Conservation (phyloP, 352 stramenopile species). For the Phytophthora palmivora region DNA sequence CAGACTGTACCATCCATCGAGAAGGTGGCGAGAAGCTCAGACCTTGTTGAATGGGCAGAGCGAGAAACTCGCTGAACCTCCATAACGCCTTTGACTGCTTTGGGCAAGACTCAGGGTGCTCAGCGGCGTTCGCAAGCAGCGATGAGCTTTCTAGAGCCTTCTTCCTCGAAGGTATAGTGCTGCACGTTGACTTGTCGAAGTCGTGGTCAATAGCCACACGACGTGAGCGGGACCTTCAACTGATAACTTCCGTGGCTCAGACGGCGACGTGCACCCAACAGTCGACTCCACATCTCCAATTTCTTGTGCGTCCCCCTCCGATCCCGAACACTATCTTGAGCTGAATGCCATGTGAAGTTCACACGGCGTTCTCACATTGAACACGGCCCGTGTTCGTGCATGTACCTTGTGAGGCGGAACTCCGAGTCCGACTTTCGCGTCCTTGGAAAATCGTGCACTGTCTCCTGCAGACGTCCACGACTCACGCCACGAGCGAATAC, state of each 20-base stretch:
- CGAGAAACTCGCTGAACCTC: neutral
- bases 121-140: too few relatives aligned
- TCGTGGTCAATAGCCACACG: too few relatives aligned
- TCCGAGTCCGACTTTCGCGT: constrained; percentile 1
- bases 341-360: constrained; percentile 16
- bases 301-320: constrained; percentile 5
- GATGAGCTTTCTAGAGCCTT: too few relatives aligned
- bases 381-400: too few relatives aligned
- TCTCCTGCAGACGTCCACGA: neutral
- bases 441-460: constrained; percentile 8
- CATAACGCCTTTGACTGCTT: neutral
- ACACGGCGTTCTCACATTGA: neutral
- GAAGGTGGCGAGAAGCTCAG: neutral
- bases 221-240: too few relatives aligned
- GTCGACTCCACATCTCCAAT: neutral
- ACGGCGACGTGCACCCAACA: too few relatives aligned
- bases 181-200: too few relatives aligned
- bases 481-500: neutral
- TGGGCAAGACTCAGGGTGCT: neutral
- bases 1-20: constrained; percentile 1
- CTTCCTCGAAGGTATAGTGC: too few relatives aligned
- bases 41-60: constrained; percentile 12
- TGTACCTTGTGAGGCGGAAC: constrained; percentile 5
- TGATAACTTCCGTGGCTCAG: too few relatives aligned
- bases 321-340: constrained; percentile 15